Evolutionary conservation across 2,329 filamentous ascomycete species (phyloP).

Genomic region (Cladosporium sp.): DNA sequence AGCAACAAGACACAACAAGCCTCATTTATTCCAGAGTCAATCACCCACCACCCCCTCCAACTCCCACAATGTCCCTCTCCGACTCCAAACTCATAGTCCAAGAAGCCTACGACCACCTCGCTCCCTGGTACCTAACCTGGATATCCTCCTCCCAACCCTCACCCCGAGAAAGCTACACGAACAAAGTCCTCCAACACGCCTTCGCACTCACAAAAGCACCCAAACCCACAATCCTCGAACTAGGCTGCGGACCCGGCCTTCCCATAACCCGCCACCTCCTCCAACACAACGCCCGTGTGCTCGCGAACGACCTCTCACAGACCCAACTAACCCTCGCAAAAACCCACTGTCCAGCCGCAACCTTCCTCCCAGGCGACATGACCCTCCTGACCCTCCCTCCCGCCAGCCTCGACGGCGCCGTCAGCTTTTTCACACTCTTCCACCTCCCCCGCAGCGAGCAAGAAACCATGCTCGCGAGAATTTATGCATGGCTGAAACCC

Average conservation of each 20-base stretch:
- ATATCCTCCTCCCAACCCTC: conserved; percentile 24
- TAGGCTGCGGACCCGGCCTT: conserved; percentile 39
- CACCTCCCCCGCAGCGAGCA: conserved; percentile 25
- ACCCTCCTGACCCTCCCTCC: conserved; percentile 18
- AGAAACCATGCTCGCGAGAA: conserved; percentile 17
- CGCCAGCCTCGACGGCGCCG: conserved; percentile 18
- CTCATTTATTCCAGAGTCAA: no score
- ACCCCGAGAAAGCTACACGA: conserved; percentile 31
- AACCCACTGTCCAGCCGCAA: conserved; percentile 18
- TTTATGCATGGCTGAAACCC: conserved; percentile 20
- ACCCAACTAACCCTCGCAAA: conserved; percentile 19
- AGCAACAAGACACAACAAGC: no score
- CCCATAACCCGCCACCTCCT: conserved; percentile 28
- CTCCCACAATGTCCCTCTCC: conserved; percentile 1
- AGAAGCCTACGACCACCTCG: conserved; percentile 35
- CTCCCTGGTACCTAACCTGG: conserved; percentile 35
- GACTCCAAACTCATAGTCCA: conserved; percentile 15
- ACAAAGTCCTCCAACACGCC: conserved; percentile 25
- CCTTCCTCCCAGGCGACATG: conserved; percentile 21
- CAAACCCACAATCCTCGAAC: conserved; percentile 30
- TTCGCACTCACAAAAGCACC: conserved; percentile 11
- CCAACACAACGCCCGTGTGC: conserved; percentile 17
- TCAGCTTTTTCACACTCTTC: conserved; percentile 23
- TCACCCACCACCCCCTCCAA: no score
- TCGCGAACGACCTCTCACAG: conserved; percentile 23